A percentile compares a stretch with the other conserved stretches of the same genome.
Conservation (phyloP, 768 basidiomycete genomes). For the Lepiota venenata region DNA sequence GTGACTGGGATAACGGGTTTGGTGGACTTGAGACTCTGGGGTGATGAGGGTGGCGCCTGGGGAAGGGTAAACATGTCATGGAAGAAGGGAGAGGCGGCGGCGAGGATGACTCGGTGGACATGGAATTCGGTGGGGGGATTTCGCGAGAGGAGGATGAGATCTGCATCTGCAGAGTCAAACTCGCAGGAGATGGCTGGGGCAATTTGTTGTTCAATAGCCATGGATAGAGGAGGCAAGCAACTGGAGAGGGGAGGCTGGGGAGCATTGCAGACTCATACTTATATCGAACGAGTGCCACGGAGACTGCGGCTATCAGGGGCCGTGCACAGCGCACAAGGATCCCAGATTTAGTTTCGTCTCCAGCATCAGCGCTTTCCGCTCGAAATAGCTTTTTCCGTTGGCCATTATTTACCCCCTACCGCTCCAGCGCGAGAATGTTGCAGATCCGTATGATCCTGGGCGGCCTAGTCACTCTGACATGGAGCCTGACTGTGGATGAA, state of each 20-base stretch:
- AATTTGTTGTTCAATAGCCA: constrained; percentile 2
- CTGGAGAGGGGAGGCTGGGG: too few relatives aligned
- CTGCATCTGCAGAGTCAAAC: constrained; percentile 39
- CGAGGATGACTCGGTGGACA: constrained; percentile 60
- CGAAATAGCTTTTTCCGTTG: neutral
- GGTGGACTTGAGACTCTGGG: constrained; percentile 8
- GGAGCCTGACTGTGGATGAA: too few relatives aligned
- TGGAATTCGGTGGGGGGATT: constrained; percentile 45
- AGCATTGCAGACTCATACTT: too few relatives aligned
- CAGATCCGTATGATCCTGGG: neutral
- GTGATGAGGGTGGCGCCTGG: constrained; percentile 31
- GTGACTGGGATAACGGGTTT: constrained; percentile 52
- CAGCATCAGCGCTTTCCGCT: neutral
- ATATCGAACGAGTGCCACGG: too few relatives aligned
- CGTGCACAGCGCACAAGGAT: neutral
- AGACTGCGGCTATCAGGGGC: neutral
- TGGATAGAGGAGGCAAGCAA: neutral
- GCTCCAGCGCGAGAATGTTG: neutral
- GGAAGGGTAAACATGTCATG: constrained; percentile 65
- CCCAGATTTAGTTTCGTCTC: constrained; percentile 8
- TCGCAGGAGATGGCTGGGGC: constrained; percentile 7
- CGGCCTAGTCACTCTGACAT: too few relatives aligned
- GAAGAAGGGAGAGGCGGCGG: constrained; percentile 67
- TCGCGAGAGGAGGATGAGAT: constrained; percentile 47
- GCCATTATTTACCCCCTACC: neutral